Percentiles rank a stretch among this genome's conserved stretches.
These are phyloP conservation scores for Aspergillus biplanus DNA, from an alignment of 495 filamentous ascomycete genomes.

Conservation along the genomic window DNA sequence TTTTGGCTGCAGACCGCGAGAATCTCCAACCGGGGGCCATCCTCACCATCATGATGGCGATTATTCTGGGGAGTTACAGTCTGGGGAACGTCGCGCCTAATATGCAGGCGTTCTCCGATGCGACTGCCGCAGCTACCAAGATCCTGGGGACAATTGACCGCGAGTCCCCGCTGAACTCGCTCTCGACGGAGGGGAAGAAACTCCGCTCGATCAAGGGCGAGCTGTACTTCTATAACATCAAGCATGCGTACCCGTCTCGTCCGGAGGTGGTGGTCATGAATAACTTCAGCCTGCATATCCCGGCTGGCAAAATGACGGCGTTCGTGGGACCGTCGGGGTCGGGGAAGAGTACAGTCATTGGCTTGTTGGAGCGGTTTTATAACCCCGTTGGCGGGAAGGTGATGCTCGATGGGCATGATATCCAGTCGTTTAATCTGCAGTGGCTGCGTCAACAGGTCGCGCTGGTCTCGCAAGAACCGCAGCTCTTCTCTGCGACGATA, in stretches of 20 bases:
- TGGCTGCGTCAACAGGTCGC: constrained; percentile 92
- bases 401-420: constrained; percentile 80
- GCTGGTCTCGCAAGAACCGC: constrained; percentile 80
- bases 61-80: constrained; percentile 90
- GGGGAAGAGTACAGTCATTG: constrained; percentile 90
- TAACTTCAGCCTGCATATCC: constrained; percentile 74
- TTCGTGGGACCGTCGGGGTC: constrained; percentile 87
- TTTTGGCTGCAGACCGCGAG: constrained; percentile 64
- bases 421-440: constrained; percentile 77
- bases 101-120: constrained; percentile 77
- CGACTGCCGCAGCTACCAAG: constrained; percentile 81
- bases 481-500: constrained; percentile 78
- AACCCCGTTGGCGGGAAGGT: constrained; percentile 82
- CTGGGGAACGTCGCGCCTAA: constrained; percentile 89
- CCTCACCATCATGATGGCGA: constrained; percentile 85
- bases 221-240: constrained; percentile 79
- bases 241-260: constrained; percentile 91
- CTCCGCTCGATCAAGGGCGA: constrained; percentile 72
- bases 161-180: constrained; percentile 79
- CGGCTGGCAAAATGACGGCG: constrained; percentile 84
- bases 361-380: constrained; percentile 91
- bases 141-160: constrained; percentile 94
- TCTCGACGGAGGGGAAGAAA: constrained; percentile 65
- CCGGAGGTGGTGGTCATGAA: constrained; percentile 87
- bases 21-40: constrained; percentile 50